Evolutionary conservation across 2,329 filamentous ascomycete species (phyloP).

Genomic region (Aspergillus pseudotamarii): DNA sequence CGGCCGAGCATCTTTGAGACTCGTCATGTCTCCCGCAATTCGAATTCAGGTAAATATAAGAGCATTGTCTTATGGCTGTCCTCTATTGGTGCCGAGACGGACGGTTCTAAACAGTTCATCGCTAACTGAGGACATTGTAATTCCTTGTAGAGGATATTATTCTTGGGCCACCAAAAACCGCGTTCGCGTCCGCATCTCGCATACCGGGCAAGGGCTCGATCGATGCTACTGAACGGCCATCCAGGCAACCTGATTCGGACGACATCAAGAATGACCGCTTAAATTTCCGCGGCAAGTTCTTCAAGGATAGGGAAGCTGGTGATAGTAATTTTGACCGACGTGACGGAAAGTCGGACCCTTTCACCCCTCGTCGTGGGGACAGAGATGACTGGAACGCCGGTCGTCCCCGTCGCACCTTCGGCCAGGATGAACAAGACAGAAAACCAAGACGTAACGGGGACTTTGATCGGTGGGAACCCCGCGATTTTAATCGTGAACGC

Average conservation of each 20-base stretch:
- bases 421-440: slow-evolving; percentile 45
- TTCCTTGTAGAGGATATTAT: slow-evolving; percentile 71
- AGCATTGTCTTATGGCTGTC: slow-evolving; percentile 11
- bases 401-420: slow-evolving; percentile 43
- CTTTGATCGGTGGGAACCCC: slow-evolving; percentile 45
- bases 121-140: slow-evolving; percentile 26
- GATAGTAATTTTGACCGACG: slow-evolving; percentile 43
- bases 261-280: slow-evolving; percentile 63
- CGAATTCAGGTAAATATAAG: slow-evolving; percentile 48
- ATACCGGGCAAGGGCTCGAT: slow-evolving; percentile 48
- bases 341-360: slow-evolving; percentile 35
- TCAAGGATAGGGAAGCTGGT: slow-evolving; percentile 40
- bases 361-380: slow-evolving; percentile 42
- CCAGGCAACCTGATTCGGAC: slow-evolving; percentile 58
- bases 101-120: slow-evolving; percentile 1
- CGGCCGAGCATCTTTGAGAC: slow-evolving; percentile 47
- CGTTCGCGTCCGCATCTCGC: slow-evolving; percentile 76
- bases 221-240: slow-evolving; percentile 48
- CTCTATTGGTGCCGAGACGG: not conserved
- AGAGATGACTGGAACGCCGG: slow-evolving; percentile 46
- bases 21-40: slow-evolving; percentile 52
- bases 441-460: slow-evolving; percentile 47
- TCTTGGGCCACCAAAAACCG: slow-evolving; percentile 79
- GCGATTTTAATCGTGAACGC: slow-evolving; percentile 53
- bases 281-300: slow-evolving; percentile 56